A percentile compares a stretch with the other conserved stretches of the same genome.
phyloP scores from a whole-genome alignment of 169 alveolate genomes.

The Plasmodium billcollinsi region DNA sequence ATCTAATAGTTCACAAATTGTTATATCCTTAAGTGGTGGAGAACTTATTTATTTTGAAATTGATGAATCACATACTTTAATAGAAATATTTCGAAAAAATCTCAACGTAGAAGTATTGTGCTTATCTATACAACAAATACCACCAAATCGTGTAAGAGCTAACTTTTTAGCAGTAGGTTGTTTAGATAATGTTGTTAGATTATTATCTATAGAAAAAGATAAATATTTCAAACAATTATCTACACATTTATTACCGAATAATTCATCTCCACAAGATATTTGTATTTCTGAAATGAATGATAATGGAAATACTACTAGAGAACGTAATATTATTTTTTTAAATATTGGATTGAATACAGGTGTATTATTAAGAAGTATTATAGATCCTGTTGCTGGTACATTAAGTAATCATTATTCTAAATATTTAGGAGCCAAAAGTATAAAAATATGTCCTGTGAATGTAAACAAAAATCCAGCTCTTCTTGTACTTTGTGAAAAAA shows the following conservation, averaged over 20 bases:
- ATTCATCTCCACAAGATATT: conserved; percentile 90
- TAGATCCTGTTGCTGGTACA: conserved; percentile 96
- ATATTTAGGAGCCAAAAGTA: conserved; percentile 95
- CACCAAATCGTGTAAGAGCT: conserved; percentile 92
- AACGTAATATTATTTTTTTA: conserved; percentile 81
- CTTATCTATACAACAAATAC: conserved; percentile 92
- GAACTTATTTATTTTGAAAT: conserved; percentile 95
- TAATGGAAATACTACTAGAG: conserved; percentile 29
- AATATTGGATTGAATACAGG: conserved; percentile 98
- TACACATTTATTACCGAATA: conserved; percentile 93
- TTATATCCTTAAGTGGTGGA: conserved; percentile 93
- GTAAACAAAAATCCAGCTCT: conserved; percentile 81
- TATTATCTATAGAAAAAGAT: conserved; percentile 95
- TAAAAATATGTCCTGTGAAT: conserved; percentile 87
- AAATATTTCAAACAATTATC: conserved; percentile 91
- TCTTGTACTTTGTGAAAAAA: conserved; percentile 90
- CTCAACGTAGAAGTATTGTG: conserved; percentile 91
- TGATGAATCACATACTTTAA: conserved; percentile 91
- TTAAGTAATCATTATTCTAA: conserved; percentile 96
- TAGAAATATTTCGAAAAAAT: conserved; percentile 88
- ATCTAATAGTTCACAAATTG: conserved; percentile 94
- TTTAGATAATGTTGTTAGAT: conserved; percentile 94
- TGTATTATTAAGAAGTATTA: conserved; percentile 93
- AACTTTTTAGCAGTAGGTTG: conserved; percentile 96
- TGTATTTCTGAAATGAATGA: conserved; percentile 79